Evolutionary conservation across 257 asterid species (phyloP).

Genomic region (Henckelia pumila): DNA sequence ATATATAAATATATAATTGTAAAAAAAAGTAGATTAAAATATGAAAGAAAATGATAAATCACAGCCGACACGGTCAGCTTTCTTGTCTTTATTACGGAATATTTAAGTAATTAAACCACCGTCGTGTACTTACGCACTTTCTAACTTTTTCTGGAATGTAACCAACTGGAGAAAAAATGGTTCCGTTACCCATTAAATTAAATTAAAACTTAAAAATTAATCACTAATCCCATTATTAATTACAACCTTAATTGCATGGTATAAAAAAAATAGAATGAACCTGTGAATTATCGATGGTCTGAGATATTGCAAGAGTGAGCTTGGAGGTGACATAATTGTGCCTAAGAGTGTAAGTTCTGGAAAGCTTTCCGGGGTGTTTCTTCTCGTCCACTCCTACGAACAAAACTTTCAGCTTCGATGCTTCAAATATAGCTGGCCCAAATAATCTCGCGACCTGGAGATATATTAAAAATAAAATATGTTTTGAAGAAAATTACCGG

Average conservation of each 20-base stretch:
- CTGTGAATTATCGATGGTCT: not conserved
- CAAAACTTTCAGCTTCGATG: constrained; percentile 49
- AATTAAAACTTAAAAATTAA: no score
- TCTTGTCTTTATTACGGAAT: not conserved
- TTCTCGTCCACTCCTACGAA: constrained; percentile 52
- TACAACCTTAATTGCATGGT: no score
- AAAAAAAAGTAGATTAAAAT: no score
- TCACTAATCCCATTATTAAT: not conserved
- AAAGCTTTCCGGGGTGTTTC: constrained; percentile 51
- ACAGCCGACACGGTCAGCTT: not conserved
- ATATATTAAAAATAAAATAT: no score
- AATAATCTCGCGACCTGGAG: not conserved
- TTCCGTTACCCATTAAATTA: no score
- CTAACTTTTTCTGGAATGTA: not conserved
- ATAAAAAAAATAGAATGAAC: no score
- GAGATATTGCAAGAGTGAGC: constrained; percentile 41
- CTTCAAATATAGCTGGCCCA: constrained; percentile 35
- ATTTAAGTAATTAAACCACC: no score
- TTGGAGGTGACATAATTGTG: constrained; percentile 55
- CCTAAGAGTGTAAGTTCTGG: constrained; percentile 53
- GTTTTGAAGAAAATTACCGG: no score
- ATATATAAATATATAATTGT: no score
- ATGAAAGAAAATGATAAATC: no score
- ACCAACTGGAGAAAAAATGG: not conserved
- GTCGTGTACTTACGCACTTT: not conserved